These are phyloP conservation scores for Aspergillus wentii DNA, from an alignment of 495 filamentous ascomycete genomes.

Conservation along the genomic window DNA sequence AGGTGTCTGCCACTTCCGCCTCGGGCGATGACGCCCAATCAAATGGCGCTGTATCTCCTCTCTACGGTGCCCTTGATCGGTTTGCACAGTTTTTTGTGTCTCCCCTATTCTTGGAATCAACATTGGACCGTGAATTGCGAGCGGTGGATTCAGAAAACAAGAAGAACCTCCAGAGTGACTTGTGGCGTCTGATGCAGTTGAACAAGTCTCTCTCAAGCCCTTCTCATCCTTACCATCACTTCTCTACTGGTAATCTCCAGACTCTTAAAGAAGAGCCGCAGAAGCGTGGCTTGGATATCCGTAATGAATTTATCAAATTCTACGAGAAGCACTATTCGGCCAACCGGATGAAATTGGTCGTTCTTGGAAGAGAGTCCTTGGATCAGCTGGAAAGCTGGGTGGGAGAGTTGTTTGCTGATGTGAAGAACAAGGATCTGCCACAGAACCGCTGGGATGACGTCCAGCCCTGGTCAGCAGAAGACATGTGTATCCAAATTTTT, in stretches of 20 bases:
- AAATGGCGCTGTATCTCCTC: slow-evolving; percentile 50
- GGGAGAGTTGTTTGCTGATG: slow-evolving; percentile 73
- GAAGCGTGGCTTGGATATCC: slow-evolving; percentile 76
- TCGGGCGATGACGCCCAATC: slow-evolving; percentile 39
- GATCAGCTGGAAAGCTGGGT: slow-evolving; percentile 89
- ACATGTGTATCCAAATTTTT: slow-evolving; percentile 78
- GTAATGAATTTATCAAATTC: slow-evolving; percentile 92
- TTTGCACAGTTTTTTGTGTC: slow-evolving; percentile 98
- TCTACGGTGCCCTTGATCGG: slow-evolving; percentile 87
- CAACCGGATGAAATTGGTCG: slow-evolving; percentile 92
- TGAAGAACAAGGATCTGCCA: slow-evolving; percentile 79
- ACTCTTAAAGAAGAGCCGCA: slow-evolving; percentile 83
- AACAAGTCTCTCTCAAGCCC: slow-evolving; percentile 87
- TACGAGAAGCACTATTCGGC: slow-evolving; percentile 90
- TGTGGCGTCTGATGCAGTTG: slow-evolving; percentile 89
- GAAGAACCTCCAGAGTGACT: slow-evolving; percentile 96
- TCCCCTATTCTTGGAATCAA: slow-evolving; percentile 85
- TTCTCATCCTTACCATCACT: slow-evolving; percentile 90
- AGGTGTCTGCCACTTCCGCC: slow-evolving; percentile 68
- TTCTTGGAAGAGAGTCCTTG: slow-evolving; percentile 82
- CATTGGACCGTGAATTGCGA: slow-evolving; percentile 83
- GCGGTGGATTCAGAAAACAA: slow-evolving; percentile 99
- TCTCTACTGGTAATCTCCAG: slow-evolving; percentile 90
- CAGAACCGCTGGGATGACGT: slow-evolving; percentile 78
- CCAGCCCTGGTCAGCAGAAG: slow-evolving; percentile 59